Base-by-base conservation (phyloP, 805 yeast genomes). In the Candida jianshihensis region DNA sequence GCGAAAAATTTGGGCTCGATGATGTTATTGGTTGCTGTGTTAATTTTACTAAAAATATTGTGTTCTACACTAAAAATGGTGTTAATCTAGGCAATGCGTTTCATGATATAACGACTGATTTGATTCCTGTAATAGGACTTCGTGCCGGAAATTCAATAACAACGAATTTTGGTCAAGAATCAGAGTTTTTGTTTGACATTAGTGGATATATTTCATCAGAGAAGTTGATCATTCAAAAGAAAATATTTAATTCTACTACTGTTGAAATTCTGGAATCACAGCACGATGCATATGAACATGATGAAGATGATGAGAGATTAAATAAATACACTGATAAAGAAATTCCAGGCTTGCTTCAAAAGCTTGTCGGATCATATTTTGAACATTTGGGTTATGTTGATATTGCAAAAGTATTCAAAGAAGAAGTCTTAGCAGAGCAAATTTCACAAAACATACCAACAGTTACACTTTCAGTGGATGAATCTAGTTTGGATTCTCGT, bases 21-120 rank as follows among this genome's bases (percentile, higher is more conserved):
- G 96, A 87, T 56, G 64, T 73, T 3, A 69, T 89, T 43, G 97
- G 97, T 0, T 81, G 89, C 57, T 96, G 96, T 5, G 69, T 87
- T 18, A 81, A 88, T 60, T 81, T 74, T 47, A 63, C 71, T 13
- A 73, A 72, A 28, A 70, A 74, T 29, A 60, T 77, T 0, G 68
- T 86, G 3, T 89, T 88, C 48, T 75, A 75, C 44, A 88, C 96
- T 0, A 80, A 83, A 54, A 88, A 89, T 58, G 97, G 96, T 2
- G 68, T 83, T 4, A 61, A 57, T 27, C 52, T 76, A 30, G 82
- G 81, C 1, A 61, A 66, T 26, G 80, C 80, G 3, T 77, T 76
- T 43, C 57, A 59, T 6, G 69, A 73, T 40, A 48, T 73, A 13
- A 57, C 59, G 24, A 49, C 56, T 20, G 52, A 60, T 6, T 43